Evolutionary conservation across 495 filamentous ascomycete species (phyloP).

Genomic region (Arthonia radiata): DNA sequence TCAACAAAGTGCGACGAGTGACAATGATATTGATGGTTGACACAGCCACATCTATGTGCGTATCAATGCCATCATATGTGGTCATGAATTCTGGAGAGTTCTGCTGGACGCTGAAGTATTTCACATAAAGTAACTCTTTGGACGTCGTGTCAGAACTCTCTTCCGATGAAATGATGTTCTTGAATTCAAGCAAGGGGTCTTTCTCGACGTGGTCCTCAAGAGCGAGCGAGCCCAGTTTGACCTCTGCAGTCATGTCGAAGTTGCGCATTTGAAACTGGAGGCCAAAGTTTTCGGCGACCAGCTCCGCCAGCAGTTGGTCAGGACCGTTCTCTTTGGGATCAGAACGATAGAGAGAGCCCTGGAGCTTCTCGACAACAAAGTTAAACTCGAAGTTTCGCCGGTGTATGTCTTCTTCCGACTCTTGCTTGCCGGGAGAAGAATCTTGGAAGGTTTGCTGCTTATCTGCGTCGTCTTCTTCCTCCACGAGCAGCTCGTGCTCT

Average conservation of each 20-base stretch:
- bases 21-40: conserved; percentile 92
- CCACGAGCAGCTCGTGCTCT: conserved; percentile 50
- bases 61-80: conserved; percentile 77
- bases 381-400: conserved; percentile 87
- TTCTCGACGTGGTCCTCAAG: conserved; percentile 87
- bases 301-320: conserved; percentile 67
- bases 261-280: conserved; percentile 70
- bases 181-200: conserved; percentile 77
- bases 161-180: conserved; percentile 79
- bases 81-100: conserved; percentile 84
- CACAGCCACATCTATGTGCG: conserved; percentile 71
- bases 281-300: conserved; percentile 73
- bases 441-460: conserved; percentile 35
- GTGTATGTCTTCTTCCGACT: conserved; percentile 32
- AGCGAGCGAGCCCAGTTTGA: conserved; percentile 63
- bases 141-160: conserved; percentile 43
- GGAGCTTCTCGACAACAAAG: conserved; percentile 76
- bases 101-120: conserved; percentile 66
- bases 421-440: conserved; percentile 28
- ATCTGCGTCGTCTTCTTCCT: conserved; percentile 41
- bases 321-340: conserved; percentile 52
- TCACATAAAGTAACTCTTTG: conserved; percentile 66
- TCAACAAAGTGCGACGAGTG: conserved; percentile 77
- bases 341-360: conserved; percentile 71
- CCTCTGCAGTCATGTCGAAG: conserved; percentile 78